These are phyloP conservation scores for Nelumbo lutea DNA, from an alignment of 164 flowering plant species.

Conservation along the genomic window DNA sequence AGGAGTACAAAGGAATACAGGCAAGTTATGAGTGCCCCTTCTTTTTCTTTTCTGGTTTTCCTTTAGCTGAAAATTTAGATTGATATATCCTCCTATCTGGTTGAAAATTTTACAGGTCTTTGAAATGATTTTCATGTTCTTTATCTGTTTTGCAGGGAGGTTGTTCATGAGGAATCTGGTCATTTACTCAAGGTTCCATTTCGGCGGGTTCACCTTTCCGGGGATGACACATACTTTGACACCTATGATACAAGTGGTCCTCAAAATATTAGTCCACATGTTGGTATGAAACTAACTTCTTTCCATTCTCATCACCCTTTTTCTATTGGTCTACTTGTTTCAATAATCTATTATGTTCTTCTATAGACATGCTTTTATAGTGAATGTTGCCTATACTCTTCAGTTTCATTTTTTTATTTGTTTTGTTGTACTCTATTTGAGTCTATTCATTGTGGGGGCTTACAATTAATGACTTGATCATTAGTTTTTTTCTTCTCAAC, in stretches of 20 bases:
- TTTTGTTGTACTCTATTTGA: not conserved
- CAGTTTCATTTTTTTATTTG: not conserved
- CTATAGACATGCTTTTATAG: not conserved
- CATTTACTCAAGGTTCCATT: slow-evolving; percentile 87
- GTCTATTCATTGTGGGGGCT: not conserved
- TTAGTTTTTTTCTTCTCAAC: no score
- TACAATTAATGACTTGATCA: not conserved
- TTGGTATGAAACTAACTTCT: slow-evolving; percentile 42
- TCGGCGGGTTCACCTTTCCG: slow-evolving; percentile 77
- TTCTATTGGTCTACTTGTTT: not conserved
- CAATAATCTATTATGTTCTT: not conserved
- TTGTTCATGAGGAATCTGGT: slow-evolving; percentile 83
- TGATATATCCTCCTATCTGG: not conserved
- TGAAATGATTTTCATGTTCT: not conserved
- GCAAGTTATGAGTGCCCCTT: slow-evolving; percentile 14
- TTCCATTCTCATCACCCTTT: not conserved
- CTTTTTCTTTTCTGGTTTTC: not conserved
- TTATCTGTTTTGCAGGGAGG: slow-evolving; percentile 57
- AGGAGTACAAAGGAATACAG: slow-evolving; percentile 62
- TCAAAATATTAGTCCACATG: slow-evolving; percentile 65
- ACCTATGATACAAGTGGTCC: slow-evolving; percentile 98
- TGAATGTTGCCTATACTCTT: not conserved
- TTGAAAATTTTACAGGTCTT: not conserved
- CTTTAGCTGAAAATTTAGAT: not conserved
- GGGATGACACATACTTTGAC: slow-evolving; percentile 79